These are phyloP conservation scores for Harringtonia lauricola DNA, from an alignment of 2,329 filamentous ascomycete species.

Conservation along the genomic window DNA sequence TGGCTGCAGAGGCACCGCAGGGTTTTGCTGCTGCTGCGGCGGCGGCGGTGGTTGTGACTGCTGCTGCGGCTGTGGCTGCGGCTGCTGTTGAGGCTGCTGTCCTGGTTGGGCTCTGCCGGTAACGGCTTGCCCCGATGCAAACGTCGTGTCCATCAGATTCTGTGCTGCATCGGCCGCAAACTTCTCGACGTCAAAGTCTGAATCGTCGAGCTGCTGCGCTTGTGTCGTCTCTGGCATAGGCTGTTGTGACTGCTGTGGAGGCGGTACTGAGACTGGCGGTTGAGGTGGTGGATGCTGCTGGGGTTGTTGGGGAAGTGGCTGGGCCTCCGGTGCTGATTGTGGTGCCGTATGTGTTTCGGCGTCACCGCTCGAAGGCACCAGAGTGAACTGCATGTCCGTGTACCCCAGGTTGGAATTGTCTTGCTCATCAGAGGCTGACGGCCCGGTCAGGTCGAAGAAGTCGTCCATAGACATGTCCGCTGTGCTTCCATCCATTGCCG, in stretches of 20 bases:
- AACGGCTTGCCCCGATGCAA: neutral
- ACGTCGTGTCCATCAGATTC: conserved; percentile 11
- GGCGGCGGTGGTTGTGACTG: neutral
- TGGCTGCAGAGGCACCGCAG: neutral
- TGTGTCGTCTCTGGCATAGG: neutral
- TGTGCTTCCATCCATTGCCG: conserved; percentile 6
- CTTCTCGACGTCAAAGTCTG: conserved; percentile 33
- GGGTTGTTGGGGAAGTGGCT: neutral
- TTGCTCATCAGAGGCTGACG: conserved; percentile 4
- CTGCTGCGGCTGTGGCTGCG: too few species aligned
- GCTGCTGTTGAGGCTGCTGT: neutral
- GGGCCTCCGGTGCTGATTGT: neutral
- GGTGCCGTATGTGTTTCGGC: neutral
- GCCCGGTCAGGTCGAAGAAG: conserved; percentile 8
- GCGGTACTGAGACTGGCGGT: neutral
- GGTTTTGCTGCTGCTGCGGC: neutral
- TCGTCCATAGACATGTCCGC: conserved; percentile 7
- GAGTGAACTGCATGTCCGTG: conserved; percentile 45
- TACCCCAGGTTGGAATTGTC: conserved; percentile 33
- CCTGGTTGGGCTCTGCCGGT: too few species aligned
- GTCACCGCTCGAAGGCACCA: conserved; percentile 28
- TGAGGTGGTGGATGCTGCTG: neutral
- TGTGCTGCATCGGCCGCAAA: conserved; percentile 24
- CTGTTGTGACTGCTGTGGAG: neutral
- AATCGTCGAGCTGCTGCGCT: conserved; percentile 15